Evolutionary conservation across 2,329 filamentous ascomycete genomes (phyloP).

Genomic region (Xylariaceae sp.): DNA sequence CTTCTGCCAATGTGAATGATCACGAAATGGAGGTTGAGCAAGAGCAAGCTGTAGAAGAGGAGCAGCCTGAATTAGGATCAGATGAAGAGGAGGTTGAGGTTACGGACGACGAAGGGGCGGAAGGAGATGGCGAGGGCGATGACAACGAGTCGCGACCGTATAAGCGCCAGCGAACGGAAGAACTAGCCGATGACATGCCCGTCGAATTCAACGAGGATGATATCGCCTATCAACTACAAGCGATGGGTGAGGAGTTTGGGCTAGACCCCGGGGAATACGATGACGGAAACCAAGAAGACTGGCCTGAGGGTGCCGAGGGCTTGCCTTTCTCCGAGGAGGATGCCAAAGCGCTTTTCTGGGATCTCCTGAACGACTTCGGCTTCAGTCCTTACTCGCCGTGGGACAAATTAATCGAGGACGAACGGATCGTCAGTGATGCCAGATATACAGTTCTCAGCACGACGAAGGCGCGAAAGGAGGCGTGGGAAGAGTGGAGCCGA

Average conservation of each 20-base stretch:
- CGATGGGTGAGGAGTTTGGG: constrained; percentile 82
- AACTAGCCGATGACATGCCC: constrained; percentile 39
- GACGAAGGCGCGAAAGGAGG: constrained; percentile 75
- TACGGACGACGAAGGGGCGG: constrained; percentile 35
- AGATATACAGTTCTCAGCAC: constrained; percentile 80
- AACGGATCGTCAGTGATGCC: constrained; percentile 74
- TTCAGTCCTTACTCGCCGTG: constrained; percentile 87
- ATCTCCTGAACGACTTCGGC: constrained; percentile 74
- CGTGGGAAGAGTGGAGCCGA: constrained; percentile 77
- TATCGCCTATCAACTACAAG: constrained; percentile 83
- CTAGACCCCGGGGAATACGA: constrained; percentile 73
- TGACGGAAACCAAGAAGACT: constrained; percentile 54
- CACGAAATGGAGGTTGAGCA: constrained; percentile 23
- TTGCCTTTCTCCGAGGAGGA: constrained; percentile 69
- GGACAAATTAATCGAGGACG: constrained; percentile 83
- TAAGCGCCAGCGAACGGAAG: constrained; percentile 46
- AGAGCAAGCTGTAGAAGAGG: constrained; percentile 41
- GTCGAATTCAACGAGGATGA: constrained; percentile 91
- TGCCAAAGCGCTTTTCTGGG: constrained; percentile 71
- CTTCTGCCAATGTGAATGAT: constrained; percentile 8
- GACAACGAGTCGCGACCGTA: constrained; percentile 42
- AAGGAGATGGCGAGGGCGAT: constrained; percentile 38
- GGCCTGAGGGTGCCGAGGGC: constrained; percentile 68
- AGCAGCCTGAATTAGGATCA: constrained; percentile 52
- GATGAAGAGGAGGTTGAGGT: constrained; percentile 78